Evolutionary conservation across 768 basidiomycete species (phyloP).

Genomic region (Mycena metata): DNA sequence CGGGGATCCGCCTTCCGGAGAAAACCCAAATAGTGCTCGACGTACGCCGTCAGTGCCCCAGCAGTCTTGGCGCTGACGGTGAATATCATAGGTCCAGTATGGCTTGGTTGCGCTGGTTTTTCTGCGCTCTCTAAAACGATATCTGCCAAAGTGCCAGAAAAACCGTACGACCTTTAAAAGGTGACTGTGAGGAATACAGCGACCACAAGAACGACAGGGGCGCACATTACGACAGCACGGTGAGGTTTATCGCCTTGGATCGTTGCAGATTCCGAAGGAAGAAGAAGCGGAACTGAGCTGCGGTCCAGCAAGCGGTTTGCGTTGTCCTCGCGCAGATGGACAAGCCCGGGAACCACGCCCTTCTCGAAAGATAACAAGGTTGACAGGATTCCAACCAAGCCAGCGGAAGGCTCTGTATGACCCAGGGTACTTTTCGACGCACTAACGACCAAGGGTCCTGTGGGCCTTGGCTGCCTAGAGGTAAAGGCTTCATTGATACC

Average conservation of each 20-base stretch:
- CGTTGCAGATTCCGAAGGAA: constrained; percentile 2
- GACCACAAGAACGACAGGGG: not conserved
- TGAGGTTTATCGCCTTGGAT: constrained; percentile 1
- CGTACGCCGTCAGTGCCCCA: constrained; percentile 27
- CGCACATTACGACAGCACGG: constrained; percentile 27
- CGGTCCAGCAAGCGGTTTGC: constrained; percentile 13
- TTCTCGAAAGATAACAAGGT: constrained; percentile 23
- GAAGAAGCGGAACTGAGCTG: constrained; percentile 22
- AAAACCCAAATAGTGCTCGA: constrained; percentile 23
- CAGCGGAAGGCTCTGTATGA: constrained; percentile 32
- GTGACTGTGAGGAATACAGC: not conserved
- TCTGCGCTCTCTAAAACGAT: constrained; percentile 21
- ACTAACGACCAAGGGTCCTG: constrained; percentile 25
- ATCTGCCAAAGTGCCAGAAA: constrained; percentile 34
- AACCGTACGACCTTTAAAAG: constrained; percentile 27
- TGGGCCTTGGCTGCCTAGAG: not conserved
- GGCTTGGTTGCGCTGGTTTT: not conserved
- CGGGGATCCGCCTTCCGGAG: constrained; percentile 1
- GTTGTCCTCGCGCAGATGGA: constrained; percentile 29
- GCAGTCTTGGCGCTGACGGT: constrained; percentile 33
- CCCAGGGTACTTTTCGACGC: constrained; percentile 31
- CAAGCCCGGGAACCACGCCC: constrained; percentile 25
- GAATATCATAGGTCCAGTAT: constrained; percentile 27
- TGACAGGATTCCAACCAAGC: constrained; percentile 33
- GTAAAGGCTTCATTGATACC: constrained; percentile 35